A percentile compares a stretch with the other conserved stretches of the same genome.
Evolutionary conservation across 257 asterid genomes (phyloP).

Genomic region (Solanum tarijense): DNA sequence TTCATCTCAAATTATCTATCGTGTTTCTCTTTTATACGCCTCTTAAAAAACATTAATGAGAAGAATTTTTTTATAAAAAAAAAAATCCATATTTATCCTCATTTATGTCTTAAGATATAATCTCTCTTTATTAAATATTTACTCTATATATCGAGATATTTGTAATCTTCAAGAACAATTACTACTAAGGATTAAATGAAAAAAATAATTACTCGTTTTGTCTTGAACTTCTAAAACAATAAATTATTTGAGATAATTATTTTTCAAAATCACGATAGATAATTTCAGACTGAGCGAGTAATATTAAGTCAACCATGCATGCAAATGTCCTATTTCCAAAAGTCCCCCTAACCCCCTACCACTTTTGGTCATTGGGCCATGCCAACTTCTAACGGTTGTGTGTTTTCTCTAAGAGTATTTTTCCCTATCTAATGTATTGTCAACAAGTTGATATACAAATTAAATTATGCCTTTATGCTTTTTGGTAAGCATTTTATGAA

Average conservation of each 20-base stretch:
- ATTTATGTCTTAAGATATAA: background rate
- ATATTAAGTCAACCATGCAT: background rate
- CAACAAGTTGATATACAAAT: background rate
- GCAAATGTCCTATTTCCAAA: background rate
- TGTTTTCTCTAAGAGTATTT: background rate
- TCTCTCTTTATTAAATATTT: no score
- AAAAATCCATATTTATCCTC: no score
- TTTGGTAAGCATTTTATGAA: background rate
- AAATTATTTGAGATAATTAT: background rate
- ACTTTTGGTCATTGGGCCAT: background rate
- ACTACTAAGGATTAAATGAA: background rate
- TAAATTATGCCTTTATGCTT: background rate
- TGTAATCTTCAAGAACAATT: background rate
- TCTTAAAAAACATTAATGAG: no score
- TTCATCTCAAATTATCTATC: no score
- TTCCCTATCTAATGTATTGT: background rate
- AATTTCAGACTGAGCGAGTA: background rate
- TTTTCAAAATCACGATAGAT: no score
- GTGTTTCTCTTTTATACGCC: no score
- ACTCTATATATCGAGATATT: background rate
- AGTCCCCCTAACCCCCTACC: background rate
- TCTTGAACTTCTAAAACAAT: no score
- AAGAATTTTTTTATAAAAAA: no score
- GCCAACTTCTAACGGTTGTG: background rate
- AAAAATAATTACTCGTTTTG: no score